Evolutionary conservation across 306 rosid genomes (phyloP).

Genomic region (Prosopis cineraria): DNA sequence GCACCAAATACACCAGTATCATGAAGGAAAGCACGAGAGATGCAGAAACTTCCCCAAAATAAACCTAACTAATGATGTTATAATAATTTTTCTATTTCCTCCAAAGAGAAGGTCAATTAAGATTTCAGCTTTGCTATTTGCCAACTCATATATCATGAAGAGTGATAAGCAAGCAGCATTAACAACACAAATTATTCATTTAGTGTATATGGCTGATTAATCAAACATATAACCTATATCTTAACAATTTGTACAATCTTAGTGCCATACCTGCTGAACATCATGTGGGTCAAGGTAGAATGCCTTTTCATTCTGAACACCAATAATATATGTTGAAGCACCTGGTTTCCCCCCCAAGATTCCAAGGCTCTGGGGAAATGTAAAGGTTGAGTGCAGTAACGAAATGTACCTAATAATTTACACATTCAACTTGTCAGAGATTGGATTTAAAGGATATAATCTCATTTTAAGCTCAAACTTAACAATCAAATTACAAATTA

Average conservation of each 20-base stretch:
- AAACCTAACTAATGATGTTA: neutral
- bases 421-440: conserved; percentile 29
- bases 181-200: neutral
- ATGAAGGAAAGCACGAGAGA: neutral
- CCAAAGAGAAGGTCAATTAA: neutral
- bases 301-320: conserved; percentile 88
- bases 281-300: conserved; percentile 97
- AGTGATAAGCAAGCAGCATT: neutral
- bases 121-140: neutral
- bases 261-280: conserved; percentile 64
- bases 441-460: conserved; percentile 8
- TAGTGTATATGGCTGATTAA: neutral
- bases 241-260: conserved; percentile 26
- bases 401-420: conserved; percentile 76
- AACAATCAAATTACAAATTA: conserved; percentile 19
- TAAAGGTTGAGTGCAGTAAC: conserved; percentile 73
- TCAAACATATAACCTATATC: neutral
- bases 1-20: neutral
- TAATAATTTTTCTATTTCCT: neutral
- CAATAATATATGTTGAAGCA: conserved; percentile 87
- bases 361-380: conserved; percentile 94
- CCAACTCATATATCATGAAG: conserved; percentile 8
- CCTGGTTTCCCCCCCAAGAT: conserved; percentile 96
- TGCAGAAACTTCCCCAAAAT: neutral
- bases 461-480: conserved; percentile 21